A percentile compares a stretch with the other conserved stretches of the same genome.
phyloP scores from a whole-genome alignment of 2,329 filamentous ascomycete genomes.

The Laburnicola sp. region DNA sequence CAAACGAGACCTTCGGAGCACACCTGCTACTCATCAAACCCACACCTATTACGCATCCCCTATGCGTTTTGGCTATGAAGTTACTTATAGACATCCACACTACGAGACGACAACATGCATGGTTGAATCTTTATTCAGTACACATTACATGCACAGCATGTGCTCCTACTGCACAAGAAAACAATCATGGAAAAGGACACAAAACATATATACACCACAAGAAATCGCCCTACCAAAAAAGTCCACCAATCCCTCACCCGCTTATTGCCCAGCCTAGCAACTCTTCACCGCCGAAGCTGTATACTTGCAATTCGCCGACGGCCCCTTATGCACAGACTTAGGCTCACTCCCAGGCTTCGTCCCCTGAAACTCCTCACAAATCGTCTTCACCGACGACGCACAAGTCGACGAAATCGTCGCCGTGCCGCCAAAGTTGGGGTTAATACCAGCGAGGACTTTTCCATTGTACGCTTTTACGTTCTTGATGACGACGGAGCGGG shows the following conservation, averaged over 20 bases:
- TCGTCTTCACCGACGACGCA: slow-evolving; percentile 34
- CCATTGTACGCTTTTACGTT: slow-evolving; percentile 49
- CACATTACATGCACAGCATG: slow-evolving; percentile 4
- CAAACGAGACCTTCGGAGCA: too few relatives aligned
- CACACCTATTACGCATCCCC: too few relatives aligned
- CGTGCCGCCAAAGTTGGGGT: slow-evolving; percentile 57
- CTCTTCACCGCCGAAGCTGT: slow-evolving; percentile 1
- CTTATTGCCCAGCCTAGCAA: not conserved
- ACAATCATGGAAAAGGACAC: not conserved
- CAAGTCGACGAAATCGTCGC: slow-evolving; percentile 37
- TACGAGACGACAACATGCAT: too few relatives aligned
- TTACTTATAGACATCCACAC: too few relatives aligned
- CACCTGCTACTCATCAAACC: too few relatives aligned
- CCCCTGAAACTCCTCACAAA: slow-evolving; percentile 43
- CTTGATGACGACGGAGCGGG: slow-evolving; percentile 51
- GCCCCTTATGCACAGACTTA: slow-evolving; percentile 5
- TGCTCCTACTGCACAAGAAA: not conserved
- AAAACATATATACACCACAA: not conserved
- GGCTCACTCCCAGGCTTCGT: slow-evolving; percentile 12
- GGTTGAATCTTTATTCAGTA: not conserved
- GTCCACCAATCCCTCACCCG: not conserved
- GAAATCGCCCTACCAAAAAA: not conserved
- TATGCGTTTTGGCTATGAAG: too few relatives aligned
- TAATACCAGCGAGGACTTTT: slow-evolving; percentile 53
- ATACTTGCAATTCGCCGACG: slow-evolving; percentile 7